Conservation (phyloP, 2,329 filamentous ascomycete genomes). For the Diaporthe helianthi region DNA sequence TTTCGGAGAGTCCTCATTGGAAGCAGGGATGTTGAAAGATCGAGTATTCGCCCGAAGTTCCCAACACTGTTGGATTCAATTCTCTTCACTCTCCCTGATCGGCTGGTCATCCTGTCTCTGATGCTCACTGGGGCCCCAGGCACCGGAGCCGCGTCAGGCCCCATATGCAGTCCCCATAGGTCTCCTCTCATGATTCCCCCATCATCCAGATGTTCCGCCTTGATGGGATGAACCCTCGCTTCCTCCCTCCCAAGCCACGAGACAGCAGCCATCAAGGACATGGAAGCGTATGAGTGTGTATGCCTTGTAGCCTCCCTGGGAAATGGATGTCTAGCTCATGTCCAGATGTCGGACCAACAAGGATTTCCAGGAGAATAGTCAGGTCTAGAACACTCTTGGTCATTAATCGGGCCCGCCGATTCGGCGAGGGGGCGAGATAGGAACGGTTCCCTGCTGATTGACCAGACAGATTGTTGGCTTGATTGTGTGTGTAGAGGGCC, state of each 20-base stretch:
- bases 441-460: neutral
- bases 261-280: neutral
- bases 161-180: neutral
- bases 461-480: neutral
- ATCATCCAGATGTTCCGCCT: neutral
- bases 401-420: neutral
- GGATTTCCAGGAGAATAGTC: neutral
- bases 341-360: neutral
- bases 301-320: neutral
- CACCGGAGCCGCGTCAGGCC: neutral
- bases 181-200: neutral
- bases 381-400: neutral
- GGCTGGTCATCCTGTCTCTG: neutral
- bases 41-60: no score
- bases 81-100: neutral
- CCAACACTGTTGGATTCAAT: neutral
- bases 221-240: neutral
- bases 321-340: neutral
- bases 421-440: neutral
- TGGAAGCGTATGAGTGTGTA: neutral
- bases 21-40: no score
- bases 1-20: neutral
- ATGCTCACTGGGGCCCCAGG: neutral
- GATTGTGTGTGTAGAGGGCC: neutral
- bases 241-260: neutral